These are phyloP conservation scores for Thelonectria blattea DNA, from an alignment of 2,329 filamentous ascomycete genomes.

Conservation along the genomic window DNA sequence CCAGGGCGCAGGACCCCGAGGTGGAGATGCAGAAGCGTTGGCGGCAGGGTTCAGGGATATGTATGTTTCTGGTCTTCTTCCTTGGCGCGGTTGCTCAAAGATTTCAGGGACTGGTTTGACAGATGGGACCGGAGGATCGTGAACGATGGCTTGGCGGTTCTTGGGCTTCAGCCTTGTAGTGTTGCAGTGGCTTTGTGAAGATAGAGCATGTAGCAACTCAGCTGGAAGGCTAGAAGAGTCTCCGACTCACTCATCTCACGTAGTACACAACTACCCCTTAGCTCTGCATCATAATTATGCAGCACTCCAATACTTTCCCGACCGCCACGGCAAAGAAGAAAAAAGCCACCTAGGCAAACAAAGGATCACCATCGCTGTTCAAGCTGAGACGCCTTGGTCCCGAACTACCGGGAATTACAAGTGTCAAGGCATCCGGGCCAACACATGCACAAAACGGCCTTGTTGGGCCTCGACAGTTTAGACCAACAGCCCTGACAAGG, in stretches of 20 bases:
- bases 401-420: background rate
- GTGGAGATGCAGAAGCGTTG: background rate
- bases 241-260: background rate
- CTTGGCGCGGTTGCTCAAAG: background rate
- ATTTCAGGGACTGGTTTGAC: background rate
- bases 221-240: too few species aligned
- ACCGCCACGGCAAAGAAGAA: background rate
- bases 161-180: background rate
- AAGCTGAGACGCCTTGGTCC: background rate
- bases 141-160: background rate
- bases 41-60: background rate
- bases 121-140: background rate
- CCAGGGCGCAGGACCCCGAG: background rate
- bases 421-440: background rate
- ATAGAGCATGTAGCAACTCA: too few species aligned
- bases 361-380: background rate
- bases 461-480: background rate
- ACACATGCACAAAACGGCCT: background rate
- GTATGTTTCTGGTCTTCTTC: background rate
- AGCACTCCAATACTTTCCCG: too few species aligned
- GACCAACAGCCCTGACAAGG: background rate
- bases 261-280: too few species aligned
- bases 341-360: background rate
- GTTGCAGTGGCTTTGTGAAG: background rate
- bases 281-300: too few species aligned